phyloP scores from a whole-genome alignment of 2,329 filamentous ascomycete genomes.

The Teratosphaeriaceae sp. region DNA sequence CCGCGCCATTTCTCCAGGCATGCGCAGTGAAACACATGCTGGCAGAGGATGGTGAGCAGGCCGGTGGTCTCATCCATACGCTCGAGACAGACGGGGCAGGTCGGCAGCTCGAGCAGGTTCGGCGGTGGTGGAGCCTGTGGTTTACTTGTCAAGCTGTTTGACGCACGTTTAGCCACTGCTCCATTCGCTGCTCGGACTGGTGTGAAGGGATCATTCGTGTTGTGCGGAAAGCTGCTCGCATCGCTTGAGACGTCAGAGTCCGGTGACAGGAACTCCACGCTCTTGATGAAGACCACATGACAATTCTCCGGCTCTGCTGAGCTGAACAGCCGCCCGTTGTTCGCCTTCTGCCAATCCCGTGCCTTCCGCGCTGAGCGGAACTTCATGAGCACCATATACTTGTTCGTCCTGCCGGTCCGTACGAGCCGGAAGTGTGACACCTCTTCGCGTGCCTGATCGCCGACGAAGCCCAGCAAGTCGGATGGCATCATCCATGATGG shows the following conservation, averaged over 20 bases:
- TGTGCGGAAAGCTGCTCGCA: slow-evolving; percentile 51
- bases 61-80: slow-evolving; percentile 98
- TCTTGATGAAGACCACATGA: slow-evolving; percentile 90
- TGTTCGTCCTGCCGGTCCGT: slow-evolving; percentile 77
- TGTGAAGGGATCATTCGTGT: slow-evolving; percentile 59
- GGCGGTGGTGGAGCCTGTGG: slow-evolving; percentile 70
- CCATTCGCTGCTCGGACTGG: slow-evolving; percentile 12
- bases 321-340: slow-evolving; percentile 91
- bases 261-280: slow-evolving; percentile 74
- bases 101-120: slow-evolving; percentile 82
- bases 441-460: slow-evolving; percentile 75
- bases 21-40: slow-evolving; percentile 95
- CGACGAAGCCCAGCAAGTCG: slow-evolving; percentile 86
- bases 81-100: slow-evolving; percentile 92
- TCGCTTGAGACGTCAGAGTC: slow-evolving; percentile 33
- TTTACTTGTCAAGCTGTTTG: slow-evolving; percentile 40
- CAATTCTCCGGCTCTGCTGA: slow-evolving; percentile 72
- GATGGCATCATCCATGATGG: slow-evolving; percentile 88
- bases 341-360: slow-evolving; percentile 72
- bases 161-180: slow-evolving; percentile 28
- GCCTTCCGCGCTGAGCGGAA: slow-evolving; percentile 72
- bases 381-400: slow-evolving; percentile 94
- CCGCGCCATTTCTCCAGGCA: slow-evolving; percentile 96
- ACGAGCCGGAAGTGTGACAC: slow-evolving; percentile 95
- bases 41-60: slow-evolving; percentile 89